Percentiles rank a stretch among this genome's conserved stretches.
Evolutionary conservation across 1,284 basidiomycete species (phyloP).

Genomic region (Hymenochaete sp.): DNA sequence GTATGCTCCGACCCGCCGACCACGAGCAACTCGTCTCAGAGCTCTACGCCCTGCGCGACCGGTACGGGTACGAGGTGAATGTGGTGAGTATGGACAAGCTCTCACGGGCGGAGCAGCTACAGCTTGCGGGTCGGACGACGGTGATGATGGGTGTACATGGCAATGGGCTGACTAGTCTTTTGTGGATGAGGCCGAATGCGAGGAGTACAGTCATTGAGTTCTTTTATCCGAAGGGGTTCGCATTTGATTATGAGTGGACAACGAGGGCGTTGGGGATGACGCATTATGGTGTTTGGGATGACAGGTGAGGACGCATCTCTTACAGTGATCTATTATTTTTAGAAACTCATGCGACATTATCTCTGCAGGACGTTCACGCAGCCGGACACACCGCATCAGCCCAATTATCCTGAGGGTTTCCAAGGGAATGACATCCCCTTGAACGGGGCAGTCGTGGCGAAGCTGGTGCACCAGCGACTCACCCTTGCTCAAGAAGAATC

Average conservation of each 20-base stretch:
- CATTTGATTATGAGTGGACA: conserved; percentile 79
- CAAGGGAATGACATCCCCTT: conserved; percentile 52
- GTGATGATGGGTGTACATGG: conserved; percentile 86
- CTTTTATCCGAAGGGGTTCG: conserved; percentile 79
- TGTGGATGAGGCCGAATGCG: conserved; percentile 79
- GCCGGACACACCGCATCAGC: conserved; percentile 37
- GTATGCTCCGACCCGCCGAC: conserved; percentile 57
- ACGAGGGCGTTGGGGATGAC: conserved; percentile 73
- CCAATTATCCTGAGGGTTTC: conserved; percentile 47
- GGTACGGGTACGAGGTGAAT: conserved; percentile 77
- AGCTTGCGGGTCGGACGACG: conserved; percentile 74
- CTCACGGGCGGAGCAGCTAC: conserved; percentile 68
- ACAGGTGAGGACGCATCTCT: conserved; percentile 37
- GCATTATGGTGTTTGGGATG: conserved; percentile 80
- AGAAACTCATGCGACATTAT: background rate
- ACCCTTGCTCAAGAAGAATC: conserved; percentile 11
- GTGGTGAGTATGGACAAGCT: conserved; percentile 78
- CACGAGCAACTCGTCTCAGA: conserved; percentile 59
- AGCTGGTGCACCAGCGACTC: conserved; percentile 29
- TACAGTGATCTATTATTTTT: background rate
- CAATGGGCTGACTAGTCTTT: conserved; percentile 71
- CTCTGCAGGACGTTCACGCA: conserved; percentile 35
- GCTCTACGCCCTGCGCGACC: conserved; percentile 54
- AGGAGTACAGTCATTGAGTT: conserved; percentile 81
- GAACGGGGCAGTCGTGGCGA: conserved; percentile 35